Conservation (phyloP, 2,329 filamentous ascomycete species). For the Diaporthe eres region DNA sequence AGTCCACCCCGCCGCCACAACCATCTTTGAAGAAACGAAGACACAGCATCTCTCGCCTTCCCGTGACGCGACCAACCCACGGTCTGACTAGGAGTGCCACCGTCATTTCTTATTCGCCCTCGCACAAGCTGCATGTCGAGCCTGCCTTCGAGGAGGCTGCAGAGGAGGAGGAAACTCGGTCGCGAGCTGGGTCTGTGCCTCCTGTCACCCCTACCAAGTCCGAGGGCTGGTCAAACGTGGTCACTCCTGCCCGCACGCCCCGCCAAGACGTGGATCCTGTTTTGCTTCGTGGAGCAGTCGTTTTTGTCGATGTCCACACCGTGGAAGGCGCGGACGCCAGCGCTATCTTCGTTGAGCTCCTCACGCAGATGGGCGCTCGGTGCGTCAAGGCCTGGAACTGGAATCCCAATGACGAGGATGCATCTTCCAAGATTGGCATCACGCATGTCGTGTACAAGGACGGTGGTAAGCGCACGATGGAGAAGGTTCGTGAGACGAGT, state of each 20-base stretch:
- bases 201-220: slow-evolving; percentile 63
- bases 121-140: slow-evolving; percentile 55
- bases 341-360: slow-evolving; percentile 83
- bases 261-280: slow-evolving; percentile 65
- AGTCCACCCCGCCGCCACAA: slow-evolving; percentile 62
- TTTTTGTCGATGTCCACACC: slow-evolving; percentile 88
- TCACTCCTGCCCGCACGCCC: slow-evolving; percentile 65
- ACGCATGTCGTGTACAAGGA: slow-evolving; percentile 95
- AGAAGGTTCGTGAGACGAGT: slow-evolving; percentile 81
- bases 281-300: slow-evolving; percentile 78
- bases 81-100: slow-evolving; percentile 63
- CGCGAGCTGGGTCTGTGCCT: slow-evolving; percentile 44
- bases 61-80: slow-evolving; percentile 57
- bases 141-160: slow-evolving; percentile 46
- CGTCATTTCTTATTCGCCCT: slow-evolving; percentile 69
- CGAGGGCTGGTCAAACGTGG: slow-evolving; percentile 67
- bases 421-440: slow-evolving; percentile 73
- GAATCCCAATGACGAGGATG: slow-evolving; percentile 67
- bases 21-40: slow-evolving; percentile 63
- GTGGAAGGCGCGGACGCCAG: slow-evolving; percentile 86
- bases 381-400: slow-evolving; percentile 84
- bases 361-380: slow-evolving; percentile 85
- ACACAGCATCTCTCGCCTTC: slow-evolving; percentile 64
- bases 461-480: slow-evolving; percentile 82
- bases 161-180: slow-evolving; percentile 41